These are phyloP conservation scores for Backusella macrospora DNA, from an alignment of 192 early-diverging fungal genomes.

Conservation along the genomic window DNA sequence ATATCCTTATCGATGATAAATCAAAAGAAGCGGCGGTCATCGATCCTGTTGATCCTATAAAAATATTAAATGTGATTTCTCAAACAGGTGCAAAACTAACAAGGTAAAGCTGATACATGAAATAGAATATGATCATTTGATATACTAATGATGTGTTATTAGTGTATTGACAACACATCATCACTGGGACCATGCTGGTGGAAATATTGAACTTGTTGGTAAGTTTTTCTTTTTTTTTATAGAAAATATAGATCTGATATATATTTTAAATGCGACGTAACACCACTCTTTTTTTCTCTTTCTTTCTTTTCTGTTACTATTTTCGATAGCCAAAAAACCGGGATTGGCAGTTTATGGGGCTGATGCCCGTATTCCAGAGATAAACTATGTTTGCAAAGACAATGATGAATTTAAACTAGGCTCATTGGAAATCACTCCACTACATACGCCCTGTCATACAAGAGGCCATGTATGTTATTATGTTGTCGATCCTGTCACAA, in stretches of 20 bases:
- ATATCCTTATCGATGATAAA: conserved; percentile 75
- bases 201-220: conserved; percentile 66
- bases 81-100: conserved; percentile 55
- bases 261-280: neutral
- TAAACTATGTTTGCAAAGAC: conserved; percentile 75
- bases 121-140: neutral
- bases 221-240: neutral
- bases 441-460: conserved; percentile 89
- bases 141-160: conserved; percentile 17
- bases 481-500: conserved; percentile 60
- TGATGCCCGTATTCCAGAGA: conserved; percentile 82
- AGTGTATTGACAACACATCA: conserved; percentile 86
- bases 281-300: neutral
- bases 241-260: neutral
- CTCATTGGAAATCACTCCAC: conserved; percentile 66
- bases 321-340: conserved; percentile 44
- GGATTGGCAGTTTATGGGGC: conserved; percentile 80
- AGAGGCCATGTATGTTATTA: conserved; percentile 85
- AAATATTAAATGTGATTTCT: conserved; percentile 61
- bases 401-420: conserved; percentile 78
- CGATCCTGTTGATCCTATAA: conserved; percentile 85
- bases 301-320: too few relatives aligned
- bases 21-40: conserved; percentile 72
- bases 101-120: conserved; percentile 34
- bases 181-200: conserved; percentile 87